Evolutionary conservation across 2,329 filamentous ascomycete genomes (phyloP), one percentile per base, ranked within the genome.

Genomic region (Talaromyces amestolkiae): DNA sequence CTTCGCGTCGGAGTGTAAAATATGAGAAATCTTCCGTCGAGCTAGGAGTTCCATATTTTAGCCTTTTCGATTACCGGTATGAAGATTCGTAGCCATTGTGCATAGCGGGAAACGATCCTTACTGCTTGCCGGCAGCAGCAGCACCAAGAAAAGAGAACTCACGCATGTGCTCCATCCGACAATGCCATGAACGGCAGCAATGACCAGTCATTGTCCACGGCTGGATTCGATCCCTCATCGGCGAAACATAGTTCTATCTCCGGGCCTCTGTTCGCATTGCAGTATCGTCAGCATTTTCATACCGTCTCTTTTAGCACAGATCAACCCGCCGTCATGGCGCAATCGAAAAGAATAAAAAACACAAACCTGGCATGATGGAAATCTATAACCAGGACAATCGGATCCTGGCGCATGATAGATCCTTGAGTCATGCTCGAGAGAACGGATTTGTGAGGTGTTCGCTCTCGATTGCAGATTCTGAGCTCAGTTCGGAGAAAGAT

Each of bases 21-120:
- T 99, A 99, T 61, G 93, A 97, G 82, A 98, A 99, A 80, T 98
- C 95, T 80, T 99, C 95, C 65, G 90, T 90, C 24, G 91, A 89
- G 64, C 91, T 95, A 73, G 39, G 43, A 63, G 22, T 53, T n/a
- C 4, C 31, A 11, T 39, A 5, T 15, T 37, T 56, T 37, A 56
- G 31, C 22, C 35, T 37, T 31, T 31, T 31, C 27, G 27, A 31
- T 31, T 31, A 8, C 27, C 27, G 27, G 27, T 7, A 31, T 31
- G 27, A 31, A 22, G 22, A 31, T 31, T 31, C 27, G 27, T 31
- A 31, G 27, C 27, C 27, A 31, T 31, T 7, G 27, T 31, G 27
- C 27, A 31, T 31, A 31, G 27, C 27, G 27, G 27, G 27, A 31
- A 31, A 31, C 27, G 51, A 19, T 37, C 51, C 51, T 56, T 56